A percentile compares a stretch with the other conserved stretches of the same genome.
Evolutionary conservation across 2,329 filamentous ascomycete genomes (phyloP).

Genomic region (Pyricularia grisea): DNA sequence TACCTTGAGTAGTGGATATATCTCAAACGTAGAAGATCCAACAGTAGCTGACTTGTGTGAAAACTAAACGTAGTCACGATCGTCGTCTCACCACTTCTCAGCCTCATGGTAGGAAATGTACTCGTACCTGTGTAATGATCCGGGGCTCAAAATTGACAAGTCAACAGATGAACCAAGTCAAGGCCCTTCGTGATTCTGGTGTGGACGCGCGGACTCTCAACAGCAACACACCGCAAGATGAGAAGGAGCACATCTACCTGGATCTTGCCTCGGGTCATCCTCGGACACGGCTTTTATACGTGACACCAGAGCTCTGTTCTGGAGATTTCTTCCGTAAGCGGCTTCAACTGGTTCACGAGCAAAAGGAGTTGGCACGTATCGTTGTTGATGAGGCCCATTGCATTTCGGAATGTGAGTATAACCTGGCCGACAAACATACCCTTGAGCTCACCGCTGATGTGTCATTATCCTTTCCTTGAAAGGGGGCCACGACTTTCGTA

Average conservation of each 20-base stretch:
- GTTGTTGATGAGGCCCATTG: conserved; percentile 94
- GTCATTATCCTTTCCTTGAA: too few relatives aligned
- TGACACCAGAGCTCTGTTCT: conserved; percentile 84
- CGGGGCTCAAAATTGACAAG: neutral
- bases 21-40: neutral
- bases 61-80: conserved; percentile 58
- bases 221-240: conserved; percentile 59
- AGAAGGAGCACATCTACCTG: conserved; percentile 60
- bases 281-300: conserved; percentile 73
- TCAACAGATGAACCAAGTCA: conserved; percentile 73
- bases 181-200: conserved; percentile 61
- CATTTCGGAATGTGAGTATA: conserved; percentile 73
- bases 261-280: conserved; percentile 88
- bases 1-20: neutral
- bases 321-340: conserved; percentile 67
- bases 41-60: neutral
- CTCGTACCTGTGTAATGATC: neutral
- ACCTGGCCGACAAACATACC: neutral
- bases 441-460: neutral
- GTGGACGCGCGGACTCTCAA: conserved; percentile 83
- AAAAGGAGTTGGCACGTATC: conserved; percentile 77
- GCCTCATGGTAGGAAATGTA: conserved; percentile 60
- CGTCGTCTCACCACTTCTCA: conserved; percentile 80
- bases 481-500: conserved; percentile 88
- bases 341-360: conserved; percentile 63